A percentile compares a stretch with the other conserved stretches of the same genome.
Conservation (phyloP, 768 basidiomycete species). For the Gloeopeniophorella convolvens region DNA sequence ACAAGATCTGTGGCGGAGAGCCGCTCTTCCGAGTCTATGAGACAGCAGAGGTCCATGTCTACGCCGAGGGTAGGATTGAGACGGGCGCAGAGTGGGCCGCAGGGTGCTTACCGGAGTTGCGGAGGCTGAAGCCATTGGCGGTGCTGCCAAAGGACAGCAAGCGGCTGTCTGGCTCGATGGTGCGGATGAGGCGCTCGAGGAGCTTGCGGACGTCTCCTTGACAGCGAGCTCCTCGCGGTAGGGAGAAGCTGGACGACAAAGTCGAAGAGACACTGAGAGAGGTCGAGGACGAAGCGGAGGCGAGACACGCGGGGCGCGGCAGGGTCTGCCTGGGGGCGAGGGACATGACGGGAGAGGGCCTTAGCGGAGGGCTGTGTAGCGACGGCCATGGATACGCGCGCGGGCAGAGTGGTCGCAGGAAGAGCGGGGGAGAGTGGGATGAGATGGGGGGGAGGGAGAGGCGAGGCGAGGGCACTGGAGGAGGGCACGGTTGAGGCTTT, state of each 20-base stretch:
- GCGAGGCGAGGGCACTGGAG: not conserved
- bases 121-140: constrained; percentile 93
- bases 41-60: constrained; percentile 99
- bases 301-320: constrained; percentile 31
- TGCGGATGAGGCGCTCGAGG: constrained; percentile 91
- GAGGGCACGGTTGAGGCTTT: not conserved
- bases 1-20: constrained; percentile 85
- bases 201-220: constrained; percentile 93
- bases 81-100: not conserved
- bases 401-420: too few relatives aligned
- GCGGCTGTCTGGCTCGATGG: constrained; percentile 87
- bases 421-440: not conserved
- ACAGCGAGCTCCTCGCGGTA: constrained; percentile 85
- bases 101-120: constrained; percentile 73
- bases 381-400: constrained; percentile 18
- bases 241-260: constrained; percentile 92
- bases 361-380: constrained; percentile 13
- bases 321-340: constrained; percentile 8
- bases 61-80: not conserved
- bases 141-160: constrained; percentile 94
- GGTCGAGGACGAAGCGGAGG: constrained; percentile 68
- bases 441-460: not conserved
- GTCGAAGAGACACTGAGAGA: constrained; percentile 87
- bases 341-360: constrained; percentile 8
- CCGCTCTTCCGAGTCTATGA: constrained; percentile 82